phyloP scores from a whole-genome alignment of 306 rosid genomes.

The Arachis stenosperma region DNA sequence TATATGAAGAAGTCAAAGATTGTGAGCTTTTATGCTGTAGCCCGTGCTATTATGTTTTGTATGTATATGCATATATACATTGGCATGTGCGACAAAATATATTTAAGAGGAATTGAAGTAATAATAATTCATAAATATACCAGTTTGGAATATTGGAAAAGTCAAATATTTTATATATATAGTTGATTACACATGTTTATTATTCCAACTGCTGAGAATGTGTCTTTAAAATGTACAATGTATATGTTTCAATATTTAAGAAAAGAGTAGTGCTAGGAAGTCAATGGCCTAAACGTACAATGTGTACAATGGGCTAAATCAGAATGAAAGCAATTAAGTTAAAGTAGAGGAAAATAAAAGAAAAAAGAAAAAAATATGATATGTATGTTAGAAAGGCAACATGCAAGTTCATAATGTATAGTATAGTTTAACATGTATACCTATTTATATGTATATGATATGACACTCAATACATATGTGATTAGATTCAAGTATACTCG shows the following conservation, averaged over 20 bases:
- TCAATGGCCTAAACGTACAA: too few relatives aligned
- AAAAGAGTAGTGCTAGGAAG: too few relatives aligned
- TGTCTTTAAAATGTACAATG: not conserved
- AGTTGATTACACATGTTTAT: not conserved
- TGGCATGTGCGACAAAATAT: not conserved
- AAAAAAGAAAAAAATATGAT: not conserved
- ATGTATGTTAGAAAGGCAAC: not conserved
- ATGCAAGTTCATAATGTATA: not conserved
- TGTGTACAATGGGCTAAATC: too few relatives aligned
- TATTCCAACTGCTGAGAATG: not conserved
- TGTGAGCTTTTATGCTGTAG: not conserved
- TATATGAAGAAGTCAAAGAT: constrained; percentile 22
- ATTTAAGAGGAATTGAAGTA: not conserved
- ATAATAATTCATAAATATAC: not conserved
- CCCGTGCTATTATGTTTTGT: not conserved
- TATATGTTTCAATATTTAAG: not conserved
- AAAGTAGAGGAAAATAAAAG: not conserved
- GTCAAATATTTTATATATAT: not conserved
- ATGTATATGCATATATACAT: not conserved
- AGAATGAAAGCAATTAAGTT: not conserved
- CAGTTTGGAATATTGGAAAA: not conserved
- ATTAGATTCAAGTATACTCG: constrained; percentile 21
- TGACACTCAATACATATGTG: not conserved
- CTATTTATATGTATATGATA: not conserved
- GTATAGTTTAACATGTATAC: too few relatives aligned